A percentile compares a stretch with the other conserved stretches of the same genome.
These are phyloP conservation scores for Plantago elongata DNA, from an alignment of 257 asterid species.

Conservation along the genomic window DNA sequence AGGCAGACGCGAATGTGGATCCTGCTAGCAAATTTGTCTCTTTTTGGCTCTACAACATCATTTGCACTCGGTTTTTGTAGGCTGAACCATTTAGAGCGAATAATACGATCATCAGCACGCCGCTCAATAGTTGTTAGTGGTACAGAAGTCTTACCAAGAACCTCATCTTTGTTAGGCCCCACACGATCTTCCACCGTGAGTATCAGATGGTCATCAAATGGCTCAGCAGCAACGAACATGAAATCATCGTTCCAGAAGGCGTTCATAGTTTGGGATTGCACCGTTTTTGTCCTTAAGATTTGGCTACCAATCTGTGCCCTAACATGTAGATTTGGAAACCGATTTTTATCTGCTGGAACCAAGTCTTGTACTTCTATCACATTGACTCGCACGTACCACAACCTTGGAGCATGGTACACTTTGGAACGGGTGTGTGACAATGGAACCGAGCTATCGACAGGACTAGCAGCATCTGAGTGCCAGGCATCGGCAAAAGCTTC, in stretches of 20 bases:
- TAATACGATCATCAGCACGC: constrained; percentile 62
- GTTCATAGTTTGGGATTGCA: constrained; percentile 49
- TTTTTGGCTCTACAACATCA: constrained; percentile 58
- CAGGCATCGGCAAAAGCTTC: constrained; percentile 96
- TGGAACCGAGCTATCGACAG: constrained; percentile 40
- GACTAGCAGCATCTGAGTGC: constrained; percentile 68
- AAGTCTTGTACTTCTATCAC: constrained; percentile 90
- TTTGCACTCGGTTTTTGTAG: constrained; percentile 39
- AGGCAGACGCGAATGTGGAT: constrained; percentile 72
- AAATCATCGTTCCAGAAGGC: constrained; percentile 79
- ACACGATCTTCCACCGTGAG: constrained; percentile 71
- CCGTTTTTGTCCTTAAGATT: constrained; percentile 51
- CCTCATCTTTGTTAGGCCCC: constrained; percentile 66
- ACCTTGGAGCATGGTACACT: constrained; percentile 78
- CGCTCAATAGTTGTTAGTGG: constrained; percentile 59
- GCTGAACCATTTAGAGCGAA: constrained; percentile 66
- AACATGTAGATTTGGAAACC: constrained; percentile 50
- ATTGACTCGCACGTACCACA: constrained; percentile 79
- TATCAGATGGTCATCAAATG: constrained; percentile 71
- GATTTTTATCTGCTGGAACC: constrained; percentile 51
- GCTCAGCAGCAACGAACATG: constrained; percentile 92
- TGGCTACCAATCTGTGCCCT: constrained; percentile 78
- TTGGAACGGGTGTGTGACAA: constrained; percentile 65
- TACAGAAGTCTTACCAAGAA: constrained; percentile 52
- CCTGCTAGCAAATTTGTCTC: constrained; percentile 65